Evolutionary conservation across 805 yeast species (phyloP).

Genomic region (Teunomyces pallodes): DNA sequence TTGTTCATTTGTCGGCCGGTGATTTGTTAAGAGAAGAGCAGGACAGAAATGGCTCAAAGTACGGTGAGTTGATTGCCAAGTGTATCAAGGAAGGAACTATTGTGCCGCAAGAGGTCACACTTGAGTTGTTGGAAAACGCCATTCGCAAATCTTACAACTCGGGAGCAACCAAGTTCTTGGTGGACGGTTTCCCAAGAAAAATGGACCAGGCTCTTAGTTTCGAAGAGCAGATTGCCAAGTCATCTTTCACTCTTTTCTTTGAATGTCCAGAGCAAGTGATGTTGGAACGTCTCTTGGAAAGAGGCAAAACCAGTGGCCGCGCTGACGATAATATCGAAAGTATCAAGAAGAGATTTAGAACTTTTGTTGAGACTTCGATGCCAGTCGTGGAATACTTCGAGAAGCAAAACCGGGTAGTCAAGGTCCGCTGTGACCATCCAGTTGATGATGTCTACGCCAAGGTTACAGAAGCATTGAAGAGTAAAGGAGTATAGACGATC

Average conservation of each 20-base stretch:
- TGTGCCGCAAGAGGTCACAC: conserved; percentile 91
- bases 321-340: conserved; percentile 90
- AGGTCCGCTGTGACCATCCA: conserved; percentile 73
- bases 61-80: conserved; percentile 79
- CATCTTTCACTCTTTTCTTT: conserved; percentile 69
- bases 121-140: conserved; percentile 78
- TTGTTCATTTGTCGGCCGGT: conserved; percentile 93
- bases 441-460: conserved; percentile 73
- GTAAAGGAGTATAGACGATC: conserved; percentile 25
- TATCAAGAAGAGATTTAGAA: conserved; percentile 82
- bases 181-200: conserved; percentile 96
- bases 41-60: conserved; percentile 72
- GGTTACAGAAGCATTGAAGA: conserved; percentile 63
- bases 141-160: conserved; percentile 50
- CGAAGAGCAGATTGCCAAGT: conserved; percentile 72
- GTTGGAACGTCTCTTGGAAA: conserved; percentile 78
- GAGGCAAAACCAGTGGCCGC: conserved; percentile 95
- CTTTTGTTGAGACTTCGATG: conserved; percentile 84
- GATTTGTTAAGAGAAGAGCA: conserved; percentile 94
- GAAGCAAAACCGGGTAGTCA: conserved; percentile 70
- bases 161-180: conserved; percentile 66
- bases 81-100: conserved; percentile 85
- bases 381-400: conserved; percentile 89
- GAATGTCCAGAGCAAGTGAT: conserved; percentile 82
- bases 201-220: conserved; percentile 98